Conservation (phyloP, 2,329 filamentous ascomycete genomes). For the Claviceps purpurea region DNA sequence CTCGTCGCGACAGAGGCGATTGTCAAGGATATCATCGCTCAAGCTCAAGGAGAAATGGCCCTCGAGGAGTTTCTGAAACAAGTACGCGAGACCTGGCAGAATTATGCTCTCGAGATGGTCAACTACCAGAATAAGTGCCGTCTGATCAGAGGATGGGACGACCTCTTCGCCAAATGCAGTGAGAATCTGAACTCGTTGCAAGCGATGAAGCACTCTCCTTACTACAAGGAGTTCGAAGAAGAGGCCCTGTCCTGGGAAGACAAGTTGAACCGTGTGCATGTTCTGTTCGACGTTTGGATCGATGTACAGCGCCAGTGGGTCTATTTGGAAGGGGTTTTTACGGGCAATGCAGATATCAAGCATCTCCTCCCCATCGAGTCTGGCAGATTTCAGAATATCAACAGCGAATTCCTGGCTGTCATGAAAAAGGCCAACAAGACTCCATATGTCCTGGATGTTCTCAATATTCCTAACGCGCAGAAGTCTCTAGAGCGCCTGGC, state of each 20-base stretch:
- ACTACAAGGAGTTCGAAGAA: constrained; percentile 98
- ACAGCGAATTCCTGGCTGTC: constrained; percentile 95
- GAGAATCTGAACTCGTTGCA: constrained; percentile 96
- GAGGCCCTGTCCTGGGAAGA: constrained; percentile 96
- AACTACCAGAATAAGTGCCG: constrained; percentile 97
- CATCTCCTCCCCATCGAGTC: constrained; percentile 94
- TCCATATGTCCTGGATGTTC: constrained; percentile 86
- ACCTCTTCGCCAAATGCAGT: constrained; percentile 95
- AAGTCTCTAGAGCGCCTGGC: constrained; percentile 90
- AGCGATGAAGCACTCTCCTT: constrained; percentile 97
- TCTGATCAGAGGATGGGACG: constrained; percentile 94
- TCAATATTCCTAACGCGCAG: constrained; percentile 90
- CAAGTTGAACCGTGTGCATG: constrained; percentile 91
- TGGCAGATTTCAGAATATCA: constrained; percentile 96
- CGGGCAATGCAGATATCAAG: constrained; percentile 97
- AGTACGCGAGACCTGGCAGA: constrained; percentile 93
- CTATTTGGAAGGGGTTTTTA: constrained; percentile 97
- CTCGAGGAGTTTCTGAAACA: constrained; percentile 94
- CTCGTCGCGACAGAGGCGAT: constrained; percentile 74
- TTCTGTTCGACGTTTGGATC: constrained; percentile 98
- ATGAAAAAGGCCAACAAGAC: constrained; percentile 99
- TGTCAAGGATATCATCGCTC: constrained; percentile 84
- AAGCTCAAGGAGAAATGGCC: constrained; percentile 96
- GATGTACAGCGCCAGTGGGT: constrained; percentile 99
- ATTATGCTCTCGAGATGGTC: constrained; percentile 85